phyloP scores from a whole-genome alignment of 352 stramenopile species.

The Globisporangium carolinianum region DNA sequence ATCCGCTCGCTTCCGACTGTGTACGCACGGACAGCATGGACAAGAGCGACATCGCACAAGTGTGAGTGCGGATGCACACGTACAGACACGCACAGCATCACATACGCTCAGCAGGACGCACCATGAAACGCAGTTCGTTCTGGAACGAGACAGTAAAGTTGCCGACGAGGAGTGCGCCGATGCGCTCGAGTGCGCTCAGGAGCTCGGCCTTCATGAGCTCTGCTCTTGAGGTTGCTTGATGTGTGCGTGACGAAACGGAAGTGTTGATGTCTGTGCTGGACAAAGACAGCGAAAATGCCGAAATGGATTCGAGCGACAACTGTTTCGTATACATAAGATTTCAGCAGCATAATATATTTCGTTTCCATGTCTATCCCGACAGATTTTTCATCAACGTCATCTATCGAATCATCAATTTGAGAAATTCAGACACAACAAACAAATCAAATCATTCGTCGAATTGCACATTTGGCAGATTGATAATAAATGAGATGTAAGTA shows the following conservation, averaged over 20 bases:
- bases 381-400: too few relatives aligned
- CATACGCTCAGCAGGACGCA: slow-evolving; percentile 10
- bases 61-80: neutral
- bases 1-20: slow-evolving; percentile 66
- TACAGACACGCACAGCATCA: neutral
- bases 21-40: neutral
- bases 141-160: slow-evolving; percentile 82
- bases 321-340: neutral
- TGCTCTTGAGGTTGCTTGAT: neutral
- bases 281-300: too few relatives aligned
- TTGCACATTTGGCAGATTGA: too few relatives aligned
- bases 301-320: neutral
- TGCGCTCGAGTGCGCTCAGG: slow-evolving; percentile 44
- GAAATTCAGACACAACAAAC: too few relatives aligned
- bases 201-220: slow-evolving; percentile 55
- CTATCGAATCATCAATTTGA: too few relatives aligned
- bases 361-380: too few relatives aligned
- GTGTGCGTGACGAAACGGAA: too few relatives aligned
- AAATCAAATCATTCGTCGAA: too few relatives aligned
- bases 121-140: slow-evolving; percentile 85
- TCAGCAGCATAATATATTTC: too few relatives aligned
- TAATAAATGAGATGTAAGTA: too few relatives aligned
- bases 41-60: neutral
- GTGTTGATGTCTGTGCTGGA: too few relatives aligned
- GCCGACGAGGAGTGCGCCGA: slow-evolving; percentile 69